phyloP scores from a whole-genome alignment of 2,329 filamentous ascomycete species.

The Hypomyces rosellus region DNA sequence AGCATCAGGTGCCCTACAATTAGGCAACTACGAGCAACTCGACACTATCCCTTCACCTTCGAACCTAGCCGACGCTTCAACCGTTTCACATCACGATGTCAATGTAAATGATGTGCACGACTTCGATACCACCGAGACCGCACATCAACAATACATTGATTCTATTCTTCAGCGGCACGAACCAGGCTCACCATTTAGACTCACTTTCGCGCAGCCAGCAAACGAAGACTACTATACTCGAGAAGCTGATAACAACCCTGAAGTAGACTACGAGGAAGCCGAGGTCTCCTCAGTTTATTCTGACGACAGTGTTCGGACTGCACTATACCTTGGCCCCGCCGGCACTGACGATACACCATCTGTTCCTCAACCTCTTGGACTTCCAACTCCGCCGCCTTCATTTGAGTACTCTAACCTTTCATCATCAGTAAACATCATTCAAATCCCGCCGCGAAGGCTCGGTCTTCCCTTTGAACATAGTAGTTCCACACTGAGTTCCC shows the following conservation, averaged over 20 bases:
- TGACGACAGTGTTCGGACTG: constrained; percentile 15
- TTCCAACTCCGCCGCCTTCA: neutral
- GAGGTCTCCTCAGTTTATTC: constrained; percentile 20
- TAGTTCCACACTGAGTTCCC: constrained; percentile 11
- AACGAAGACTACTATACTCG: neutral
- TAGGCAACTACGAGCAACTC: too few species aligned
- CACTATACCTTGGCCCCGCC: constrained; percentile 6
- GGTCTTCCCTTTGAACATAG: constrained; percentile 8
- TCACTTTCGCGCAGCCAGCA: neutral
- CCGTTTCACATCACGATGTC: too few species aligned
- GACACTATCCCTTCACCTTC: too few species aligned
- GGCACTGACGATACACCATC: neutral
- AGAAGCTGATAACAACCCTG: neutral
- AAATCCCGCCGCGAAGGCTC: neutral
- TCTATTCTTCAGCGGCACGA: neutral
- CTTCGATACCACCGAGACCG: too few species aligned
- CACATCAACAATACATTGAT: neutral
- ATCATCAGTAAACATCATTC: neutral
- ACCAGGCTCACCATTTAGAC: too few species aligned
- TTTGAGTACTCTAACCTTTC: neutral
- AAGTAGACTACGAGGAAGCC: constrained; percentile 3
- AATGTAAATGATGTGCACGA: too few species aligned
- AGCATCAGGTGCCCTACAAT: too few species aligned
- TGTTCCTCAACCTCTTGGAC: neutral
- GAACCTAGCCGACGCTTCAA: too few species aligned